Evolutionary conservation across 208 protist genomes (phyloP).

Genomic region (Wallacemonas sp.): DNA sequence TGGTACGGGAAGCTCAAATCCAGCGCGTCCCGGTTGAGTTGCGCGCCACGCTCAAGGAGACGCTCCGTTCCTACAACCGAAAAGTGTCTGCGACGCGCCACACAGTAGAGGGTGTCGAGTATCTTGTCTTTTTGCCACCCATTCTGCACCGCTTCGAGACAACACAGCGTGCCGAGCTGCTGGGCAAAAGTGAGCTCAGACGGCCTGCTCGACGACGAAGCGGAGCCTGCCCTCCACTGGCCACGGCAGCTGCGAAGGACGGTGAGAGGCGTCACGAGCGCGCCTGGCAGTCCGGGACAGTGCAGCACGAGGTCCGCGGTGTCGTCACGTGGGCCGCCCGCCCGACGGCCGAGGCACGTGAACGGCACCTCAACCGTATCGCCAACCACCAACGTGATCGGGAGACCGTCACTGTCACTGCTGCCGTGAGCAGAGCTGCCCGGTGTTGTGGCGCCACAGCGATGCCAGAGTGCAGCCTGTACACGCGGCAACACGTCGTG

Average conservation of each 20-base stretch:
- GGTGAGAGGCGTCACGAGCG: slow-evolving; percentile 44
- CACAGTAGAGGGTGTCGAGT: slow-evolving; percentile 51
- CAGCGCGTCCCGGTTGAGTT: slow-evolving; percentile 50
- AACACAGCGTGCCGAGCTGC: slow-evolving; percentile 49
- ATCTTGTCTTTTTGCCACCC: slow-evolving; percentile 18
- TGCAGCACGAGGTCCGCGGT: slow-evolving; percentile 52
- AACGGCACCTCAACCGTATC: slow-evolving; percentile 29
- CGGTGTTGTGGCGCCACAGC: slow-evolving; percentile 16
- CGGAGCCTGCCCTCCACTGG: slow-evolving; percentile 19
- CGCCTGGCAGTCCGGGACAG: slow-evolving; percentile 71
- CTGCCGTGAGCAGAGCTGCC: neutral
- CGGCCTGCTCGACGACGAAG: neutral
- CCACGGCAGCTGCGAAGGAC: slow-evolving; percentile 41
- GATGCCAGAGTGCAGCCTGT: neutral
- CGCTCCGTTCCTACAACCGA: slow-evolving; percentile 45
- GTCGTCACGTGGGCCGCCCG: neutral
- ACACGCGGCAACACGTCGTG: neutral
- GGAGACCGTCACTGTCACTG: neutral
- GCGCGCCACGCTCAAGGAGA: slow-evolving; percentile 42
- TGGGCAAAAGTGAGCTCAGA: neutral
- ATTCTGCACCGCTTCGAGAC: slow-evolving; percentile 50
- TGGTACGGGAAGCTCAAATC: slow-evolving; percentile 82
- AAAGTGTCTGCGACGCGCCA: slow-evolving; percentile 52
- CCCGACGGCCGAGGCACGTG: slow-evolving; percentile 31
- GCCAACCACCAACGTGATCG: slow-evolving; percentile 19